A percentile compares a stretch with the other conserved stretches of the same genome.
These are phyloP conservation scores for Pinus albicaulis DNA, from an alignment of 75 land plant genomes.

Conservation along the genomic window DNA sequence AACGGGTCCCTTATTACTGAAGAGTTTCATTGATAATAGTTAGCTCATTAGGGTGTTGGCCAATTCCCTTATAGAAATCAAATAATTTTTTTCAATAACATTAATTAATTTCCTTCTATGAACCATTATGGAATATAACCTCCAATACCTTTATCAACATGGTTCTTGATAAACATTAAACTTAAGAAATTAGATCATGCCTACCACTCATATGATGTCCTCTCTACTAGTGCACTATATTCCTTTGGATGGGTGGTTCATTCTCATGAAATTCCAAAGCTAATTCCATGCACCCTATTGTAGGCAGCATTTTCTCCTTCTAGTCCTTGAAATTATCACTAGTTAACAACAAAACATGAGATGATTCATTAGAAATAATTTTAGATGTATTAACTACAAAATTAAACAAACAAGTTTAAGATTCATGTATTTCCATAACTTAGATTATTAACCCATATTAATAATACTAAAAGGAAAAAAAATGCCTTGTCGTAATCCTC, in stretches of 20 bases:
- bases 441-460: too few relatives aligned
- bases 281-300: too few relatives aligned
- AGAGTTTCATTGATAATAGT: slow-evolving; percentile 13
- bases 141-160: slow-evolving; percentile 12
- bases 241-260: too few relatives aligned
- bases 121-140: slow-evolving; percentile 8
- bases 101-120: slow-evolving; percentile 15
- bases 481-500: too few relatives aligned
- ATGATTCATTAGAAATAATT: not conserved
- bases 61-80: slow-evolving; percentile 8
- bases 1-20: not conserved
- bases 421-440: too few relatives aligned
- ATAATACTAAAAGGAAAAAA: too few relatives aligned
- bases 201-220: slow-evolving; percentile 24
- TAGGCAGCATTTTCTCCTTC: not conserved
- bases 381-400: too few relatives aligned
- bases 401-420: too few relatives aligned
- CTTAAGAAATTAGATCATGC: slow-evolving; percentile 26
- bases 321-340: not conserved
- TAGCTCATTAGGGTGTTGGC: slow-evolving; percentile 26
- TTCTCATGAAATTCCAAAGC: too few relatives aligned
- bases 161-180: slow-evolving; percentile 16
- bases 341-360: not conserved
- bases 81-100: slow-evolving; percentile 3
- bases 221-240: too few relatives aligned